Conservation (phyloP, 2,329 filamentous ascomycete genomes). For the Aspergillus costaricaensis region DNA sequence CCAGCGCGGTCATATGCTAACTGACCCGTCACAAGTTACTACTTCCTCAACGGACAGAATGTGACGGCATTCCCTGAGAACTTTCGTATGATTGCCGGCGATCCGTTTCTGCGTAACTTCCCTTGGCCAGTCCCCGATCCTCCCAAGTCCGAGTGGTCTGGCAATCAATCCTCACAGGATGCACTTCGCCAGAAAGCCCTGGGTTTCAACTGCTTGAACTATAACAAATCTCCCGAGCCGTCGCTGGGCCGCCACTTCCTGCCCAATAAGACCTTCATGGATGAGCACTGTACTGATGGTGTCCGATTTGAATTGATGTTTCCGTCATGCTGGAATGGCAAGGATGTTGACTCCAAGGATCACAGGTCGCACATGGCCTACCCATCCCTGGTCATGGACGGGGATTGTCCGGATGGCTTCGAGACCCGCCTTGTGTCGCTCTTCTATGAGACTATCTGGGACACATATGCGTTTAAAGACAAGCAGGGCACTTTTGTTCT, state of each 20-base stretch:
- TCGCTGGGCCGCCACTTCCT: constrained; percentile 80
- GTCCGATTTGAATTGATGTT: constrained; percentile 84
- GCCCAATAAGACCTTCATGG: constrained; percentile 76
- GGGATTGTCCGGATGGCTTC: constrained; percentile 71
- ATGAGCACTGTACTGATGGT: constrained; percentile 79
- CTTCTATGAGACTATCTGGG: constrained; percentile 84
- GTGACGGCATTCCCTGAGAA: constrained; percentile 72
- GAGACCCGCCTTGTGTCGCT: constrained; percentile 70
- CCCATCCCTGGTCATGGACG: constrained; percentile 73
- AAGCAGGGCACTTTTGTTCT: constrained; percentile 71
- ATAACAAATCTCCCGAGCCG: constrained; percentile 63
- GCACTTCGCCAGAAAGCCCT: constrained; percentile 77
- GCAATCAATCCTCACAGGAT: constrained; percentile 66
- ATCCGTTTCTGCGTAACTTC: constrained; percentile 68
- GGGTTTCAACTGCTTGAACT: constrained; percentile 96
- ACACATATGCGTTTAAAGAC: constrained; percentile 66
- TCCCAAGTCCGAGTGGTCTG: constrained; percentile 70
- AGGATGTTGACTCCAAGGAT: constrained; percentile 56
- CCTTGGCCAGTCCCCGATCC: constrained; percentile 67
- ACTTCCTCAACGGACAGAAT: constrained; percentile 69
- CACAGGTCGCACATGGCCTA: constrained; percentile 73
- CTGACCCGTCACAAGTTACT: constrained; percentile 63
- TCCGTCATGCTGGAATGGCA: constrained; percentile 84
- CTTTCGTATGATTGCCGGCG: constrained; percentile 82
- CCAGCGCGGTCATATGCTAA: constrained; percentile 2